Evolutionary conservation across 2,329 filamentous ascomycete species (phyloP), one percentile per base, ranked within the genome.

Genomic region (Colletotrichum siamense): DNA sequence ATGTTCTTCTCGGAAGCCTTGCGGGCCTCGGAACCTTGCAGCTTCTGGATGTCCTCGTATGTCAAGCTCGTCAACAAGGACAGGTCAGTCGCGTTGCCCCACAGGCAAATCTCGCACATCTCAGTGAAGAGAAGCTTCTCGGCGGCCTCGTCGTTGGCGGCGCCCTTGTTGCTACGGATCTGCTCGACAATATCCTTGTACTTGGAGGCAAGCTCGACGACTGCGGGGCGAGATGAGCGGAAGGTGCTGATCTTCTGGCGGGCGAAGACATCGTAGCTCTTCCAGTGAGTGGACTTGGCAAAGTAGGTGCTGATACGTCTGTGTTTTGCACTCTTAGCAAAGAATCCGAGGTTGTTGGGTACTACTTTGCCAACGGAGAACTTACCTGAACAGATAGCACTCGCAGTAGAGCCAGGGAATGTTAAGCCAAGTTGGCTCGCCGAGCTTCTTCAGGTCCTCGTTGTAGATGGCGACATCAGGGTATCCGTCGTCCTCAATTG

Each of bases 1-100:
- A 99, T 98, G 83, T 99, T 99, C 86, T 95, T 93, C 87, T 99
- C 95, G 2, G 95, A 94, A 2, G 91, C 92, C 84, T 98, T 98
- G 79, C 96, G 91, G 15, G 96, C 96, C 81, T 96, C 91, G 9
- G 95, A 93, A 18, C 96, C 96, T 87, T 99, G 97, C 12, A 99
- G 90, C 85, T 98, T 98, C 86, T 99, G 96, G 79, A 99, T 98
- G 82, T 99, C 97, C 81, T 98, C 96, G 84, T 98, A 98, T 3
- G 94, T 95, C 72, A 98, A 90, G 80, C 94, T 96, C 1, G 96
- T 98, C 71, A 99, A 89, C 24, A 99, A 93, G 0, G 95, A 98
- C 16, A 99, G 89, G 84, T 99, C 97, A 0, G 96, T 99, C 3
- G 96, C 97, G 84, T 99, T 99, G 13, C 96, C 96, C 96, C 96